A percentile compares a stretch with the other conserved stretches of the same genome.
Evolutionary conservation across 371 early-diverging fungal genomes (phyloP).

Genomic region (Rhizopus microsporus): DNA sequence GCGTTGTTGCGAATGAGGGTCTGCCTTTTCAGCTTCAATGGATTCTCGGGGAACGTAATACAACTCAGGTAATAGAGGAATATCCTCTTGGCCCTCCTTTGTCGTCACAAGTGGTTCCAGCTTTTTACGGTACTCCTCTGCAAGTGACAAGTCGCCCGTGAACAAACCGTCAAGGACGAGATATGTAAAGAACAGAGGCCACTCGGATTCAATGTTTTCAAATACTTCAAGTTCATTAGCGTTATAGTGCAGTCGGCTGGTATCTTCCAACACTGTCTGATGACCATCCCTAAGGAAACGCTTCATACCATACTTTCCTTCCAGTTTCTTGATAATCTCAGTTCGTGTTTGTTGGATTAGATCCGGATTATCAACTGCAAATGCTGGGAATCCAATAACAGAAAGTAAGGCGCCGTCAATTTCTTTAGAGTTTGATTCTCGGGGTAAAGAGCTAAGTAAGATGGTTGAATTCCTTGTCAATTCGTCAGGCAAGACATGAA

Average conservation of each 20-base stretch:
- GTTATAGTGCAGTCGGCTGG: conserved; percentile 75
- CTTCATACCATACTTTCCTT: conserved; percentile 83
- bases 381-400: conserved; percentile 87
- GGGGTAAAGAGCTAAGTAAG: conserved; percentile 77
- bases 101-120: conserved; percentile 73
- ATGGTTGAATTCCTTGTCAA: conserved; percentile 81
- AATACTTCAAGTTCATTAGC: conserved; percentile 82
- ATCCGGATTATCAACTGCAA: conserved; percentile 75
- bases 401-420: conserved; percentile 85
- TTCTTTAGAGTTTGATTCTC: conserved; percentile 89
- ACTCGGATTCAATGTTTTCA: conserved; percentile 86
- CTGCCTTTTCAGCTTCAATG: conserved; percentile 72
- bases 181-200: conserved; percentile 92
- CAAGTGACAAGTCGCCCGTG: conserved; percentile 65
- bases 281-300: conserved; percentile 90
- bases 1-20: conserved; percentile 74
- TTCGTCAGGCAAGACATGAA: conserved; percentile 86
- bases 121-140: conserved; percentile 66
- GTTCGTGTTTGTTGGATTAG: conserved; percentile 65
- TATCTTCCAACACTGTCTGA: conserved; percentile 82
- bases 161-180: conserved; percentile 84
- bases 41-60: conserved; percentile 75
- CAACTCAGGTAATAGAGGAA: conserved; percentile 76
- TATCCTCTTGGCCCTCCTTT: conserved; percentile 37
- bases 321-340: conserved; percentile 80